Conservation (phyloP, 192 early-diverging fungal genomes). For the Backusella sp. region DNA sequence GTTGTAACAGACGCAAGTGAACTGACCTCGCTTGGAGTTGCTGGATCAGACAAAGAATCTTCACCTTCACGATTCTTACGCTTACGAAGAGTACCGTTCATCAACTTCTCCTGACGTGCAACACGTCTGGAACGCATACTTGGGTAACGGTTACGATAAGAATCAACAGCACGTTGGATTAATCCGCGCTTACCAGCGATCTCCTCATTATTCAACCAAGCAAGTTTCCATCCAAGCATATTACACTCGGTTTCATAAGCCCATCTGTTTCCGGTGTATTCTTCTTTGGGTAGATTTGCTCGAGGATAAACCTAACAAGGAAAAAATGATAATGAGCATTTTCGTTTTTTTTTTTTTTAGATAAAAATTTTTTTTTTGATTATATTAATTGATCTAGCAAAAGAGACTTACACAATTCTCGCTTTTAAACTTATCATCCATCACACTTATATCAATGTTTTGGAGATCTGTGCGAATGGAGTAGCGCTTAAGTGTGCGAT, state of each 20-base stretch:
- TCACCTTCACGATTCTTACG: slow-evolving; percentile 38
- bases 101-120: slow-evolving; percentile 69
- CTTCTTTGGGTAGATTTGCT: slow-evolving; percentile 61
- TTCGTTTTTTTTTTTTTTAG: background rate
- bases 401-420: slow-evolving; percentile 68
- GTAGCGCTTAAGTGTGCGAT: slow-evolving; percentile 63
- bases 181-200: slow-evolving; percentile 71
- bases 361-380: background rate
- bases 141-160: slow-evolving; percentile 68
- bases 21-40: background rate
- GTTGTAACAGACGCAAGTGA: background rate
- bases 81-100: slow-evolving; percentile 53
- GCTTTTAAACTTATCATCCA: slow-evolving; percentile 60
- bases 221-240: slow-evolving; percentile 79
- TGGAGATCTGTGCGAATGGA: slow-evolving; percentile 75
- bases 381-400: background rate
- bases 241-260: slow-evolving; percentile 87
- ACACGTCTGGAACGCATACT: slow-evolving; percentile 76
- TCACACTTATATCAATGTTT: slow-evolving; percentile 38
- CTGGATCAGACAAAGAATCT: background rate
- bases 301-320: slow-evolving; percentile 60
- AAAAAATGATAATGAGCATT: background rate
- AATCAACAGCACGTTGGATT: slow-evolving; percentile 84
- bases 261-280: slow-evolving; percentile 81
- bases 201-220: slow-evolving; percentile 68